Conservation (phyloP, 768 basidiomycete genomes). For the Boletus rubroflammeus region DNA sequence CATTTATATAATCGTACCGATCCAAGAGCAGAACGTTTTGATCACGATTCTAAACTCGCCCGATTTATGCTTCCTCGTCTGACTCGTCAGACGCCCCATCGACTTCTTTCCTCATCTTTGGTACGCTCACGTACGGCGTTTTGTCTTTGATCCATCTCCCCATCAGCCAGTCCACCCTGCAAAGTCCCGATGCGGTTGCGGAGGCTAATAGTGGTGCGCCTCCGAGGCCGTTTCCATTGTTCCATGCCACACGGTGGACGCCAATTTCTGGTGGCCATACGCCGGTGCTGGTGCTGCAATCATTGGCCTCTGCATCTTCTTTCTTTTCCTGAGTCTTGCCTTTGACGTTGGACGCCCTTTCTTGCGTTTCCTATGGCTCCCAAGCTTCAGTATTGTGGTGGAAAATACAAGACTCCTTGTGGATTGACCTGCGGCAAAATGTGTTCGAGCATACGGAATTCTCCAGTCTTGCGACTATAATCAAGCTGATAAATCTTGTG, state of each 20-base stretch:
- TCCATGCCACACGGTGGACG: slow-evolving; percentile 80
- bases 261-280: slow-evolving; percentile 80
- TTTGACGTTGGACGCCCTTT: slow-evolving; percentile 32
- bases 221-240: slow-evolving; percentile 65
- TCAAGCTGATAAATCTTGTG: slow-evolving; percentile 86
- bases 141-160: slow-evolving; percentile 72
- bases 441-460: slow-evolving; percentile 86
- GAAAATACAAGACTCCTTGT: not conserved
- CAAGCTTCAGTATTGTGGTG: not conserved
- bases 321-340: slow-evolving; percentile 30
- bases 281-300: slow-evolving; percentile 43
- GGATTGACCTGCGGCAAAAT: slow-evolving; percentile 66
- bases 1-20: not conserved
- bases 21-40: no score
- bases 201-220: slow-evolving; percentile 64
- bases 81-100: slow-evolving; percentile 37
- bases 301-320: slow-evolving; percentile 16
- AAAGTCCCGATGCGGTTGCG: slow-evolving; percentile 80
- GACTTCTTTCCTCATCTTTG: slow-evolving; percentile 59
- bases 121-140: slow-evolving; percentile 63
- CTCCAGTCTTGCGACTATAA: slow-evolving; percentile 68
- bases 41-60: not conserved
- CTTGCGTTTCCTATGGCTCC: slow-evolving; percentile 44
- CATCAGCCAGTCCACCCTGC: slow-evolving; percentile 74
- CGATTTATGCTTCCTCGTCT: slow-evolving; percentile 20